A percentile compares a stretch with the other conserved stretches of the same genome.
Conservation (phyloP, 306 rosid species). For the Malus sieversii region DNA sequence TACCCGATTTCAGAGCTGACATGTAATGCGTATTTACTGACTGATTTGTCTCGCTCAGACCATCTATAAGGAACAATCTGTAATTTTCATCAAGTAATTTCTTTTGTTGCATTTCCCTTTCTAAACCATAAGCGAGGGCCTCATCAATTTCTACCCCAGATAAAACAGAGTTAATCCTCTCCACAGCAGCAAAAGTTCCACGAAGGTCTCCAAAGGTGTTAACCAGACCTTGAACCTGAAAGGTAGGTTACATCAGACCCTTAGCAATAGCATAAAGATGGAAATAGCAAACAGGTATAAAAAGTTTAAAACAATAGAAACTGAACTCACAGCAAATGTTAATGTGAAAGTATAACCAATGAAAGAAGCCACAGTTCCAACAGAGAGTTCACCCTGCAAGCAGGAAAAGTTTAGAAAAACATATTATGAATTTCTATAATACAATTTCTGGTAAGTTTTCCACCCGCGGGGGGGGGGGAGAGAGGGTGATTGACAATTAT, state of each 20-base stretch:
- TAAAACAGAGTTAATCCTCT: slow-evolving; percentile 86
- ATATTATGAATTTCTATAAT: neutral
- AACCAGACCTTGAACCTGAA: slow-evolving; percentile 97
- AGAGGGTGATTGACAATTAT: neutral
- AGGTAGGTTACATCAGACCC: slow-evolving; percentile 15
- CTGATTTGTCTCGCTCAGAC: slow-evolving; percentile 33
- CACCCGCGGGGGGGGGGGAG: no score
- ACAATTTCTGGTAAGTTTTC: no score
- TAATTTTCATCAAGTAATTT: slow-evolving; percentile 46
- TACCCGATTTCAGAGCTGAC: slow-evolving; percentile 75
- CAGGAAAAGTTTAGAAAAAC: slow-evolving; percentile 11
- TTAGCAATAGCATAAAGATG: slow-evolving; percentile 2
- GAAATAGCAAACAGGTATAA: slow-evolving; percentile 9
- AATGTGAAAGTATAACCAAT: slow-evolving; percentile 96
- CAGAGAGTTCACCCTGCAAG: slow-evolving; percentile 83
- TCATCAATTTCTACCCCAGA: slow-evolving; percentile 75
- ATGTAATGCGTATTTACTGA: slow-evolving; percentile 51
- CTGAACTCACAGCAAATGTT: slow-evolving; percentile 76
- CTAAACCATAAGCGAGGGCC: slow-evolving; percentile 85
- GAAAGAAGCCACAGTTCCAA: slow-evolving; percentile 92
- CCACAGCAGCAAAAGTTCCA: slow-evolving; percentile 72
- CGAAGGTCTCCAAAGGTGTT: slow-evolving; percentile 96
- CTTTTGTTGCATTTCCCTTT: slow-evolving; percentile 73
- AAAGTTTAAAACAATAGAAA: slow-evolving; percentile 10
- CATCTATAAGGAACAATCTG: slow-evolving; percentile 44